Evolutionary conservation across 2,329 filamentous ascomycete genomes (phyloP).

Genomic region (Nemania sp.): DNA sequence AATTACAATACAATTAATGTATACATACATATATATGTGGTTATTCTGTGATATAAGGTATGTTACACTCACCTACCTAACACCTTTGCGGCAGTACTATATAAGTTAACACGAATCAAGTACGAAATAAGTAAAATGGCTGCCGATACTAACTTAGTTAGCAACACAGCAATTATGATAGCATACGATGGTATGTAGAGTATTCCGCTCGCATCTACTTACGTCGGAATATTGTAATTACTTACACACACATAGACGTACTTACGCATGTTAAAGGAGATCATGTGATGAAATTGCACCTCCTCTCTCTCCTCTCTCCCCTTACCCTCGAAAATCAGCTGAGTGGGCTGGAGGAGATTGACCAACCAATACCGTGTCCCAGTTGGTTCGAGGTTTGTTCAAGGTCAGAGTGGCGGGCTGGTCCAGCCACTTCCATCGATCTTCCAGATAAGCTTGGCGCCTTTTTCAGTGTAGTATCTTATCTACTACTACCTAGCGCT

Average conservation of each 20-base stretch:
- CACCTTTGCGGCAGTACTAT: background rate
- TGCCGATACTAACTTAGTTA: background rate
- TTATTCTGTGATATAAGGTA: background rate
- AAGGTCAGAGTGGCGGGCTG: constrained; percentile 9
- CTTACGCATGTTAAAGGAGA: constrained; percentile 10
- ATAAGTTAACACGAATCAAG: background rate
- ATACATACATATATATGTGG: background rate
- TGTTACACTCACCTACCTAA: background rate
- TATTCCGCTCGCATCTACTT: background rate
- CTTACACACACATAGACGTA: too few relatives aligned
- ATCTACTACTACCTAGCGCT: background rate
- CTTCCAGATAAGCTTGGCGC: constrained; percentile 21
- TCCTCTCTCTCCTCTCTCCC: background rate
- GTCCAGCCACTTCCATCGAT: constrained; percentile 1
- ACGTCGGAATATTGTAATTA: background rate
- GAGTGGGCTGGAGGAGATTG: background rate
- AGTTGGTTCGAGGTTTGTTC: constrained; percentile 40
- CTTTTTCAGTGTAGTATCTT: background rate
- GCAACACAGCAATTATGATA: background rate
- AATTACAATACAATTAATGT: background rate
- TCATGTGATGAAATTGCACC: background rate
- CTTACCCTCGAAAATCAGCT: constrained; percentile 7
- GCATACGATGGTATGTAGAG: background rate
- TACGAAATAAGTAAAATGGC: background rate
- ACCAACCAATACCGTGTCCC: constrained; percentile 11